A percentile compares a stretch with the other conserved stretches of the same genome.
Conservation (phyloP, 768 basidiomycete species). For the Leccinum uliginosum region DNA sequence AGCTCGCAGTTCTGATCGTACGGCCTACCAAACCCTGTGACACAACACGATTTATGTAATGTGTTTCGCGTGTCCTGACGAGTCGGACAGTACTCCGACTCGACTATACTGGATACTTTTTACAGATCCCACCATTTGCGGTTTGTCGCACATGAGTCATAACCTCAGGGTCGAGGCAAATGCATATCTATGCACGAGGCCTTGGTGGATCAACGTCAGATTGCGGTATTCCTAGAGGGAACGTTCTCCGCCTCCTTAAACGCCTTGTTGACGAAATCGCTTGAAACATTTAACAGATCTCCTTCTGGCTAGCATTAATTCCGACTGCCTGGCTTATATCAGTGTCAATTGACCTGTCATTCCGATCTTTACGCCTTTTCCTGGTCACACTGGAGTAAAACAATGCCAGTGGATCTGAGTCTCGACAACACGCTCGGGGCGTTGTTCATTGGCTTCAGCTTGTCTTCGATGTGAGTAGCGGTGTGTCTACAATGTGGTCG, state of each 20-base stretch:
- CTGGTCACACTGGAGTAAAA: not conserved
- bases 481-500: not conserved
- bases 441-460: slow-evolving; percentile 53
- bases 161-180: not conserved
- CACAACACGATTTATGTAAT: not conserved
- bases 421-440: slow-evolving; percentile 56
- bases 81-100: no score
- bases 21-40: not conserved
- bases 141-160: not conserved
- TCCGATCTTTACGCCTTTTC: not conserved
- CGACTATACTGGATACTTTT: not conserved
- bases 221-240: not conserved
- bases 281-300: not conserved
- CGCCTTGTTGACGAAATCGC: not conserved
- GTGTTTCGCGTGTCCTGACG: not conserved
- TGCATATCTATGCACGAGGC: not conserved
- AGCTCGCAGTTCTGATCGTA: no score
- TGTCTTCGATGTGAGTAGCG: slow-evolving; percentile 35
- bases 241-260: not conserved
- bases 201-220: not conserved
- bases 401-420: slow-evolving; percentile 21
- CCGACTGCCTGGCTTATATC: slow-evolving; percentile 11
- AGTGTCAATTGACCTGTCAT: not conserved
- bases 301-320: slow-evolving; percentile 3
- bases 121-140: not conserved